Evolutionary conservation across 495 filamentous ascomycete genomes (phyloP), one percentile per base, ranked within the genome.

Genomic region (Xylaria acuta): DNA sequence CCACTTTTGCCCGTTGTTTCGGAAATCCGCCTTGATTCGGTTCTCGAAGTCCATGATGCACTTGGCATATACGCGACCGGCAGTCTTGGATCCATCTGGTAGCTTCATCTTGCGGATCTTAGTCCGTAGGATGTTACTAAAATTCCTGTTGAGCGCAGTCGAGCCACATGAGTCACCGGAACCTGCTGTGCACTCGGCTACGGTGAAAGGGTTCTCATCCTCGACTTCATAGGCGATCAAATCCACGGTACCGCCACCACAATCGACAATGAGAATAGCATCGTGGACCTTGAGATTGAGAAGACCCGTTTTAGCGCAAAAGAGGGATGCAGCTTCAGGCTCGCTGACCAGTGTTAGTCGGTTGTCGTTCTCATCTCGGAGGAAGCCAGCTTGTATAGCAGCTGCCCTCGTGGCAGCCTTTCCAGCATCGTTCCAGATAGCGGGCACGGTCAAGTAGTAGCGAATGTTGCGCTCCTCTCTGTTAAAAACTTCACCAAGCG

Each of bases 11-110:
- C 90, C 90, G 79, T 93, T 93, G 81, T 93, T 93, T n/a, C 91
- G 85, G 86, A 93, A 93, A 81, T 93, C 91, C 59, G 90, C 90
- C 83, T 92, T 93, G 84, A 93, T 92, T 76, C 91, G 82, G 84
- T 92, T 92, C 83, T 93, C 90, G 63, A 93, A 93, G 79, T 93
- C 91, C 90, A 92, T 92, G 80, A 93, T 93, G 79, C 91, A 93
- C 81, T 93, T 93, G 69, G 91, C 90, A 74, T 92, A 93, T 27
- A 93, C 91, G 78, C 90, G 88, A 27, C 90, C 90, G 40, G 91
- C 91, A 2, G 91, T 93, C 82, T 89, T 90, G 72, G 90, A 92
- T 54, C 91, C 91, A 74, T 93, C 91, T 12, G 91, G 90, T 12
- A 93, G 84, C 81, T 92, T 92, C 91, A 93, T 93, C 82, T 92